Evolutionary conservation across 2,329 filamentous ascomycete species (phyloP).

Genomic region (Talaromyces sp.): DNA sequence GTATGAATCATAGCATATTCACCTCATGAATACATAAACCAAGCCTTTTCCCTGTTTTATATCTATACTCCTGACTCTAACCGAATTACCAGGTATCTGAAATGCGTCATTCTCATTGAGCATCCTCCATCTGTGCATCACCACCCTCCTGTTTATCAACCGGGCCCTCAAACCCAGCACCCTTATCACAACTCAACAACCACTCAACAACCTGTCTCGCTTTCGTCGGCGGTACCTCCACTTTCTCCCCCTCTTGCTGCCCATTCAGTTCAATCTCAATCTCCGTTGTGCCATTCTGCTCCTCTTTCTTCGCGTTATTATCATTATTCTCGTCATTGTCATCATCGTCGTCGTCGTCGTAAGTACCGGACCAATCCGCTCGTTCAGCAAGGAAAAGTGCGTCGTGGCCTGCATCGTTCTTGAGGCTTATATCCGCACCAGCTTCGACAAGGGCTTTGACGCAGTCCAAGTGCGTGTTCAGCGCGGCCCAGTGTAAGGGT

Average conservation of each 20-base stretch:
- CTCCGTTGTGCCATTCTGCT: not conserved
- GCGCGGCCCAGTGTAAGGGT: conserved; percentile 84
- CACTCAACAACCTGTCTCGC: conserved; percentile 40
- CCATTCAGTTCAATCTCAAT: conserved; percentile 17
- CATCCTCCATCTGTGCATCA: conserved; percentile 18
- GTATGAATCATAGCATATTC: not conserved
- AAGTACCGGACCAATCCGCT: conserved; percentile 61
- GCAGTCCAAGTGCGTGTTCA: conserved; percentile 77
- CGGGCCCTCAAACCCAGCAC: conserved; percentile 28
- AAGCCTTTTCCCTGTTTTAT: too few relatives aligned
- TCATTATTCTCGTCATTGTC: conserved; percentile 10
- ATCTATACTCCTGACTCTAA: not conserved
- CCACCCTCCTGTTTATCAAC: conserved; percentile 18
- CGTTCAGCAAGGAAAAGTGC: conserved; percentile 69
- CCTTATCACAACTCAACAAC: conserved; percentile 36
- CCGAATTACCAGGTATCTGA: not conserved
- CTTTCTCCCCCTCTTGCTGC: not conserved
- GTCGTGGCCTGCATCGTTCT: conserved; percentile 80
- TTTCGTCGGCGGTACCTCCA: conserved; percentile 24
- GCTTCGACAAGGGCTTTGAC: conserved; percentile 71
- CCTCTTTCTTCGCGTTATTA: conserved; percentile 17
- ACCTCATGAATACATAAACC: too few relatives aligned
- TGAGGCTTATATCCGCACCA: conserved; percentile 70
- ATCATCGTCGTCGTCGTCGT: conserved; percentile 38
- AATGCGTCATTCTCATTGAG: not conserved